Conservation (phyloP, 169 alveolate genomes). For the Plasmodium billcollinsi region DNA sequence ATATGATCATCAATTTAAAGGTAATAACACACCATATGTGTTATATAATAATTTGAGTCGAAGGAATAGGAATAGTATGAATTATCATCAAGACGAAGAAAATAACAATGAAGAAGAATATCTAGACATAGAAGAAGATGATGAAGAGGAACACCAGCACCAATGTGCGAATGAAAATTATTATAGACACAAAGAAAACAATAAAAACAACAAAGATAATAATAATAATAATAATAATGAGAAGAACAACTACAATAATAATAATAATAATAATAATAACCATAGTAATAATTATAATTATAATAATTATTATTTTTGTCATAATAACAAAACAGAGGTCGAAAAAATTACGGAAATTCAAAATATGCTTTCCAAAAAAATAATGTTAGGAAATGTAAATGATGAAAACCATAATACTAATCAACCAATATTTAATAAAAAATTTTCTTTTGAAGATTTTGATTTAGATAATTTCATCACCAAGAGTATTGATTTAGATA, state of each 20-base stretch:
- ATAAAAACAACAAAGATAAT: background rate
- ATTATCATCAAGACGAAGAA: no score
- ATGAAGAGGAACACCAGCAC: background rate
- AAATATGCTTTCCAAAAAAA: constrained; percentile 52
- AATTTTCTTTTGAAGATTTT: constrained; percentile 22
- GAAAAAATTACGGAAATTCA: constrained; percentile 57
- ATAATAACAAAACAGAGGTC: constrained; percentile 24
- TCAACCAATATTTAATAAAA: constrained; percentile 19
- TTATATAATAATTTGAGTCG: no score
- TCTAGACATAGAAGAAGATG: background rate
- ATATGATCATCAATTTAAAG: no score
- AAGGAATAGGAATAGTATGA: no score
- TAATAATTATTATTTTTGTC: background rate
- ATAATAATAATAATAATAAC: constrained; percentile 7
- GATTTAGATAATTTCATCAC: constrained; percentile 31
- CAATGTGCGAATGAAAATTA: background rate
- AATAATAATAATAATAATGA: background rate
- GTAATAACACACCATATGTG: no score
- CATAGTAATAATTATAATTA: background rate
- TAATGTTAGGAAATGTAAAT: constrained; percentile 13
- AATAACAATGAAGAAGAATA: no score
- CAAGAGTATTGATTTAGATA: constrained; percentile 30
- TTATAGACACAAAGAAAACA: constrained; percentile 13
- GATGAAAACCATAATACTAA: constrained; percentile 12
- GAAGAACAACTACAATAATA: constrained; percentile 4